Base-by-base conservation (phyloP, 495 filamentous ascomycete species). In the Penicillium malachiteum region DNA sequence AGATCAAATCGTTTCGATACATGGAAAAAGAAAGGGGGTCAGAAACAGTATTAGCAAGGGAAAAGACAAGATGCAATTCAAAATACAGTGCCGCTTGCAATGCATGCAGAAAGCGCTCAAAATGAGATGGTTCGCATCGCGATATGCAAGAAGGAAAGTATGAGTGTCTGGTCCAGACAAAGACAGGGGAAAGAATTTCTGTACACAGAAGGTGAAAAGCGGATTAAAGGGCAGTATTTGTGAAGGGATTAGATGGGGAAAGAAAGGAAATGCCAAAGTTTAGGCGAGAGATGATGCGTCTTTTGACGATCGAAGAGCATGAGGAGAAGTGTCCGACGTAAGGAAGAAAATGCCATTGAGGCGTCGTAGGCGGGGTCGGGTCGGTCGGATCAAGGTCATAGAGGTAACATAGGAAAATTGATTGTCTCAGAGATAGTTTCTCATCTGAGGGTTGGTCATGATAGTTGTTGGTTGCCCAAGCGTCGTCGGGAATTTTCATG, bases 181-280 rank as follows among this genome's bases (percentile, higher is more conserved):
- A 34, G 50, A 14, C 40, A 26, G 49, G 32, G 47, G 39, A 49
- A 45, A 31, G 17, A 39, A 48, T 35, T 49, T 49, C 57, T 74
- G 67, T 73, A 76, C 71, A 76, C 42, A 26, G 62, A 70, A 66
- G 54, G 57, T 43, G 58, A 58, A 62, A 51, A 45, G 49, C 50
- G 58, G 65, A 76, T 74, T 72, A 74, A 76, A 72, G 62, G 65
- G 66, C 60, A 54, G 58, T 75, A 72, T 51, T 37, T 43, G 58
- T 47, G 50, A 59, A 59, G 59, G 50, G 59, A 66, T 59, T 56
- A 59, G 52, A 50, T 43, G 51, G 43, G 47, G 66, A 60, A 41
- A 57, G 66, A 62, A 68, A 65, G 59, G 60, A 68, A 66, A 64
- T 64, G 66, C 64, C 62, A 58, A 54, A 55, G 38, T 21, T 39